phyloP scores from a whole-genome alignment of 768 basidiomycete species.

The Pleurotus giganteus region DNA sequence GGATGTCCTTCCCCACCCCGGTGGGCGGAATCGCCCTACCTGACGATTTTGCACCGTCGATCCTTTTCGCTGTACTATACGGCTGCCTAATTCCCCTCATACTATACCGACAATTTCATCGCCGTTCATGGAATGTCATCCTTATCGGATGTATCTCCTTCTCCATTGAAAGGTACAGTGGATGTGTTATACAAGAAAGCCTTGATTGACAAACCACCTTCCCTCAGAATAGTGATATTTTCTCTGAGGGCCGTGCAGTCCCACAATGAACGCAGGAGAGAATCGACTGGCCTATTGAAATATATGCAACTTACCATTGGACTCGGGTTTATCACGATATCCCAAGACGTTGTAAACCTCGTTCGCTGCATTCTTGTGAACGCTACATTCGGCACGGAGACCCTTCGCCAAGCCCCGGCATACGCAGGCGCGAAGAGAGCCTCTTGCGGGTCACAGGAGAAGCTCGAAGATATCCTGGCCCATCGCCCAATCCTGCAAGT shows the following conservation, averaged over 20 bases:
- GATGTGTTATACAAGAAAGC: background rate
- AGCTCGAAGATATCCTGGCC: slow-evolving; percentile 13
- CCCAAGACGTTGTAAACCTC: slow-evolving; percentile 31
- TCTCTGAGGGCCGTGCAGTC: slow-evolving; percentile 25
- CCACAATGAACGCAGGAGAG: slow-evolving; percentile 1
- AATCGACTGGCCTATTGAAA: slow-evolving; percentile 13
- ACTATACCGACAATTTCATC: slow-evolving; percentile 30
- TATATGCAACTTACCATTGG: slow-evolving; percentile 28
- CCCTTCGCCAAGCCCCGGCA: slow-evolving; percentile 25
- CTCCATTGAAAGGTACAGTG: slow-evolving; percentile 34
- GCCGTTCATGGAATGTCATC: slow-evolving; percentile 33
- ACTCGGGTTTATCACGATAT: slow-evolving; percentile 31
- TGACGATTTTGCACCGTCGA: slow-evolving; percentile 40
- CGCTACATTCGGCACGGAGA: slow-evolving; percentile 32
- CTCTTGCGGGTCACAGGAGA: background rate
- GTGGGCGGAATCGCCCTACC: slow-evolving; percentile 40
- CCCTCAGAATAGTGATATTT: slow-evolving; percentile 29
- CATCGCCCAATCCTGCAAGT: slow-evolving; percentile 20
- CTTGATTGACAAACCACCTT: background rate
- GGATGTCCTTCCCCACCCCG: slow-evolving; percentile 38
- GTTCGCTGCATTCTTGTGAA: slow-evolving; percentile 38
- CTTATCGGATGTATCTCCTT: slow-evolving; percentile 31
- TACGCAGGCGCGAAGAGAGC: slow-evolving; percentile 19
- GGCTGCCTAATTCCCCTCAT: slow-evolving; percentile 33
- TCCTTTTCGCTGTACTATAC: slow-evolving; percentile 40